Conservation (phyloP, 1,284 basidiomycete genomes). For the Irpex rosettiformis region DNA sequence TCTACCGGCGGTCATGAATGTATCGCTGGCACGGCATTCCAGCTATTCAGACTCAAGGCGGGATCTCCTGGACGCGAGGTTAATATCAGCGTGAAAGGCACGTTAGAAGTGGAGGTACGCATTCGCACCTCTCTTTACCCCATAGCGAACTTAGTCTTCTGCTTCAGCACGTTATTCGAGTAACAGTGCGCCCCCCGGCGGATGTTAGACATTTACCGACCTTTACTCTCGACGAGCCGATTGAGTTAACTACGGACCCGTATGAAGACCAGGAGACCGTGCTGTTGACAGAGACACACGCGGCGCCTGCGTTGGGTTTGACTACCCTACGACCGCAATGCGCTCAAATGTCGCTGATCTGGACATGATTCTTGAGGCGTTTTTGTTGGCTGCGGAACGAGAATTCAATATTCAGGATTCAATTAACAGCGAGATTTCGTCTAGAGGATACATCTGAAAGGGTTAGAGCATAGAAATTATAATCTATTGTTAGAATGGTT, state of each 20-base stretch:
- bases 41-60: conserved; percentile 25
- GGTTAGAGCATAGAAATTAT: too few species aligned
- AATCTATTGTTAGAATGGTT: too few species aligned
- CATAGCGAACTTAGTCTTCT: neutral
- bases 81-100: conserved; percentile 26
- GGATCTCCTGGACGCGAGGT: conserved; percentile 27
- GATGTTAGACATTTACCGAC: conserved; percentile 34
- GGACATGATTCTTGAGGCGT: neutral
- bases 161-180: conserved; percentile 38
- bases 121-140: neutral
- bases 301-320: conserved; percentile 41
- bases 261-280: conserved; percentile 40
- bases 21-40: conserved; percentile 22
- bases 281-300: conserved; percentile 35
- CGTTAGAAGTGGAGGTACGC: conserved; percentile 27
- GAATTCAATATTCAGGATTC: neutral
- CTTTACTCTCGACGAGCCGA: conserved; percentile 35
- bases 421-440: too few species aligned
- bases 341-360: neutral
- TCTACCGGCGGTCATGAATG: conserved; percentile 22
- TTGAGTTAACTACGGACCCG: conserved; percentile 41
- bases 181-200: conserved; percentile 33
- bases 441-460: too few species aligned
- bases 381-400: neutral
- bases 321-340: conserved; percentile 15